These are phyloP conservation scores for Zea mays DNA, from an alignment of 176 grass and related monocot genomes.

Conservation along the genomic window DNA sequence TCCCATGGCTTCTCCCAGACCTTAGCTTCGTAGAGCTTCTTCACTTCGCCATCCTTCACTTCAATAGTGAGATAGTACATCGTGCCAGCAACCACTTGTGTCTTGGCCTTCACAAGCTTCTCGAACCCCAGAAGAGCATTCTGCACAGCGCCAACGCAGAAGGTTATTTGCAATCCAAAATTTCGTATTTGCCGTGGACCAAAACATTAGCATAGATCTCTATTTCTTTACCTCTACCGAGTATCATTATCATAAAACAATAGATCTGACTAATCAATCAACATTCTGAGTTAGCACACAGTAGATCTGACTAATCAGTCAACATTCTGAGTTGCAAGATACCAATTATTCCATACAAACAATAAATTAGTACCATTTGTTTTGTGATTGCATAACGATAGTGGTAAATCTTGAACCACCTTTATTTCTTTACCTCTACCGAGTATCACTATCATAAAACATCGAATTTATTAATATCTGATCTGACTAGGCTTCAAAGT, in stretches of 20 bases:
- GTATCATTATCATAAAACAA: too few species aligned
- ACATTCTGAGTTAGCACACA: too few species aligned
- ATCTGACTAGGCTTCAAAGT: background rate
- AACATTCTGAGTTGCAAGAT: too few species aligned
- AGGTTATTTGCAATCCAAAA: background rate
- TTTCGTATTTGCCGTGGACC: background rate
- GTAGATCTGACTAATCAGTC: too few species aligned
- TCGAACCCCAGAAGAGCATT: slow-evolving; percentile 56
- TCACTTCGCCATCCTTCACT: slow-evolving; percentile 46
- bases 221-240: background rate
- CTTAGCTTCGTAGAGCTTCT: slow-evolving; percentile 75
- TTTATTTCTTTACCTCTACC: too few species aligned
- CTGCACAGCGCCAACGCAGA: slow-evolving; percentile 28
- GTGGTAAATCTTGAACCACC: too few species aligned
- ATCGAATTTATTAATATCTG: background rate
- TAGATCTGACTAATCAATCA: background rate
- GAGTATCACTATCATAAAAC: too few species aligned
- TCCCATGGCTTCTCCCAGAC: slow-evolving; percentile 69
- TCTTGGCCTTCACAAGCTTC: slow-evolving; percentile 59
- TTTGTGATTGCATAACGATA: too few species aligned
- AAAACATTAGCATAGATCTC: background rate
- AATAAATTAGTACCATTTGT: too few species aligned
- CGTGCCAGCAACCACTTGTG: slow-evolving; percentile 61
- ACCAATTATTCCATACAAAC: too few species aligned
- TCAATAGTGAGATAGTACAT: slow-evolving; percentile 65